Evolutionary conservation across 192 early-diverging fungal species (phyloP).

Genomic region (Backusella psychrophila): DNA sequence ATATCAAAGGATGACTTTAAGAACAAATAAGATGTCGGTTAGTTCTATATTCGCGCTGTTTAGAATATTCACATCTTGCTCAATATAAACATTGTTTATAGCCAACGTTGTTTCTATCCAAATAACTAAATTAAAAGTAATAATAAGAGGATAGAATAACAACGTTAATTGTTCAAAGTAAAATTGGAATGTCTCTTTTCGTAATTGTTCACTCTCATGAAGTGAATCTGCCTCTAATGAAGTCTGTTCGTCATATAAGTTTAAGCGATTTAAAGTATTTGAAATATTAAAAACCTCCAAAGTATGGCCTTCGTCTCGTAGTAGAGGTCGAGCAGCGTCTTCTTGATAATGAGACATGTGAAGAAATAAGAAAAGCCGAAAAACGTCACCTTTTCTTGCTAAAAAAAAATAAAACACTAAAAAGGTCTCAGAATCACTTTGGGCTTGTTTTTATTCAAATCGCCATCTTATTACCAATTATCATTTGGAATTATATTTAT

Average conservation of each 20-base stretch:
- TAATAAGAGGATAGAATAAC: conserved; percentile 6
- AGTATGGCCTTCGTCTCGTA: not conserved
- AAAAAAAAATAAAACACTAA: not conserved
- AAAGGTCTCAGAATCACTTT: not conserved
- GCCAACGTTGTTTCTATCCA: conserved; percentile 2
- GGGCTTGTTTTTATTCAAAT: too few relatives aligned
- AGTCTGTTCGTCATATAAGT: not conserved
- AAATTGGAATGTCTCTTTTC: not conserved
- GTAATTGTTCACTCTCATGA: not conserved
- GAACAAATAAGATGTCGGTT: not conserved
- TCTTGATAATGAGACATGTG: not conserved
- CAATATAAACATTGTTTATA: not conserved
- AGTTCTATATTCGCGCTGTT: too few relatives aligned
- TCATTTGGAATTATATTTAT: not conserved
- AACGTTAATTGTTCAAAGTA: conserved; percentile 7
- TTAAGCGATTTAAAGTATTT: not conserved
- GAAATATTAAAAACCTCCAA: not conserved
- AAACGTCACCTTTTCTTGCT: not conserved
- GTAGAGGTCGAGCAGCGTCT: not conserved
- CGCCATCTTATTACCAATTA: not conserved
- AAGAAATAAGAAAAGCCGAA: not conserved
- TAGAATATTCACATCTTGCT: not conserved
- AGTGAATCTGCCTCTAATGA: not conserved
- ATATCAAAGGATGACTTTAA: not conserved
- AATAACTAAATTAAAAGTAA: not conserved